phyloP scores from a whole-genome alignment of 129 eudicot genomes.

The Artemisia argyi region DNA sequence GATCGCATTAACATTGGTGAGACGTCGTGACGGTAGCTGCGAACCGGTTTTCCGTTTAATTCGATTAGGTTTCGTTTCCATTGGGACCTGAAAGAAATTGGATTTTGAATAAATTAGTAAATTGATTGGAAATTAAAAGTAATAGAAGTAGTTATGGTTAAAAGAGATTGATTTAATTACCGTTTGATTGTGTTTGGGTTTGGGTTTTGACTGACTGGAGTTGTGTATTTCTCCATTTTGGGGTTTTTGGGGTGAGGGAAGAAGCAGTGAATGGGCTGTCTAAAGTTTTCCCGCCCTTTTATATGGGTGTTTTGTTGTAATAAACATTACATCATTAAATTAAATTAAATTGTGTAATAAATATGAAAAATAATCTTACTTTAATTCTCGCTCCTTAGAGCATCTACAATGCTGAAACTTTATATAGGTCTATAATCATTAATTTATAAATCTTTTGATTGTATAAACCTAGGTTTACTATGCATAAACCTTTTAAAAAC shows the following conservation, averaged over 20 bases:
- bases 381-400: no score
- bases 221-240: constrained; percentile 49
- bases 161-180: no score
- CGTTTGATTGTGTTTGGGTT: constrained; percentile 25
- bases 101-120: not conserved
- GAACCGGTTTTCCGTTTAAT: constrained; percentile 52
- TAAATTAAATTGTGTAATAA: no score
- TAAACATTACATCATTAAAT: no score
- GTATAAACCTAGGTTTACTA: no score
- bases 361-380: no score
- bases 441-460: no score
- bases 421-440: no score
- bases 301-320: no score
- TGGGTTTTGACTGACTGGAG: constrained; percentile 35
- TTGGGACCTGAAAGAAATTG: constrained; percentile 32
- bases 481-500: no score
- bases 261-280: not conserved
- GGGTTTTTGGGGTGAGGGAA: not conserved
- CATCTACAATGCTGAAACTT: no score
- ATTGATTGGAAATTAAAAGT: not conserved
- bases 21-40: constrained; percentile 48
- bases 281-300: constrained; percentile 2
- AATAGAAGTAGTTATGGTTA: not conserved
- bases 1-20: constrained; percentile 55
- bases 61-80: constrained; percentile 71